These are phyloP conservation scores for Trametes coccinea DNA, from an alignment of 768 basidiomycete species.

Conservation along the genomic window DNA sequence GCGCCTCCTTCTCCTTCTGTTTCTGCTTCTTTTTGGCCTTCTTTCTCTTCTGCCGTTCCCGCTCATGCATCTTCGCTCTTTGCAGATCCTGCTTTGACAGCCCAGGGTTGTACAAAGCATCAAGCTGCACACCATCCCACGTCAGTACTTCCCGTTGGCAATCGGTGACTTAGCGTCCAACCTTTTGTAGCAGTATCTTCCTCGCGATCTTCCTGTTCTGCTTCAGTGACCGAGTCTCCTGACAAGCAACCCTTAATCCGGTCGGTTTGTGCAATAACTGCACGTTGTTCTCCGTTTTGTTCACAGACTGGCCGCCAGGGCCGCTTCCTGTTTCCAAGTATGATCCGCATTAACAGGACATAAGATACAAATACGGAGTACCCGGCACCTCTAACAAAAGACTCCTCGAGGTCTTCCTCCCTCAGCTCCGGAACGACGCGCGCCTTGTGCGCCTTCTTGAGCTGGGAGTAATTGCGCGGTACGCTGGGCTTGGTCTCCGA, in stretches of 20 bases:
- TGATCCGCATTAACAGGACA: conserved; percentile 12
- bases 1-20: background rate
- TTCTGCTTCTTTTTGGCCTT: conserved; percentile 72
- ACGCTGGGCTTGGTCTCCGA: conserved; percentile 17
- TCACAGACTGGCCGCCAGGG: conserved; percentile 95
- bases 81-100: conserved; percentile 68
- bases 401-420: conserved; percentile 84
- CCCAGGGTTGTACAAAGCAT: conserved; percentile 72
- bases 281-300: conserved; percentile 92
- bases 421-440: conserved; percentile 65
- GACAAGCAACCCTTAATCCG: conserved; percentile 82
- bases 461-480: conserved; percentile 60
- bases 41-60: conserved; percentile 72
- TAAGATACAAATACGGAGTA: background rate
- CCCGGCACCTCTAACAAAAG: conserved; percentile 76
- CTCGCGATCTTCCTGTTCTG: conserved; percentile 81
- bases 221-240: conserved; percentile 82
- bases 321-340: conserved; percentile 64
- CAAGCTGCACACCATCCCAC: conserved; percentile 50
- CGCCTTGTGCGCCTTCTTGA: conserved; percentile 67
- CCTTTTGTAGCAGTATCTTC: conserved; percentile 74
- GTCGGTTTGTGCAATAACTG: conserved; percentile 89
- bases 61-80: conserved; percentile 72
- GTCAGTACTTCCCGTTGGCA: background rate
- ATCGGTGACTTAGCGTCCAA: conserved; percentile 6